Percentiles rank a stretch among this genome's conserved stretches.
phyloP scores from a whole-genome alignment of 768 basidiomycete genomes.

The Boletus vermiculosoides region DNA sequence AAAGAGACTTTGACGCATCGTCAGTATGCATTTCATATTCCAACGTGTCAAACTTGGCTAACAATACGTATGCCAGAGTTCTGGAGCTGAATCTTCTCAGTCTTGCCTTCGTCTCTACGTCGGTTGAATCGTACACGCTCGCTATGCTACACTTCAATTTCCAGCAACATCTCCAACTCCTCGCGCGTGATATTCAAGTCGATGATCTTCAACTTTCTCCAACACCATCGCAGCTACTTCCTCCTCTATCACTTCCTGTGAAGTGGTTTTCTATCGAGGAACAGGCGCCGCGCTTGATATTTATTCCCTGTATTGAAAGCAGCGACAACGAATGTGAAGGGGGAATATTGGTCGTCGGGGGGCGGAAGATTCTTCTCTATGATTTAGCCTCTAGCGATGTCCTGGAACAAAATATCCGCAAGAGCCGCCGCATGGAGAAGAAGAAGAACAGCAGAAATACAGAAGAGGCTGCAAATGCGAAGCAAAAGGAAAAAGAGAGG shows the following conservation, averaged over 20 bases:
- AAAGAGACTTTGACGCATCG: constrained; percentile 63
- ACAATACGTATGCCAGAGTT: constrained; percentile 40
- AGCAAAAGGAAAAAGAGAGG: constrained; percentile 55
- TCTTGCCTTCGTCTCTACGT: constrained; percentile 53
- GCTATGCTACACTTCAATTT: constrained; percentile 71
- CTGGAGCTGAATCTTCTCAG: constrained; percentile 69
- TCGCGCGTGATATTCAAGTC: constrained; percentile 54
- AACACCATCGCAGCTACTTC: constrained; percentile 45
- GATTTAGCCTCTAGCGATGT: constrained; percentile 49
- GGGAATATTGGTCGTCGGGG: constrained; percentile 72
- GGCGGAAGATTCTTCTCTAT: constrained; percentile 60
- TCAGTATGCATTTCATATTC: constrained; percentile 37
- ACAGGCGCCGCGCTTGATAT: constrained; percentile 40
- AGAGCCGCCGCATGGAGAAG: constrained; percentile 50
- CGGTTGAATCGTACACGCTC: constrained; percentile 46
- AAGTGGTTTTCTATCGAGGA: constrained; percentile 44
- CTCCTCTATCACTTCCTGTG: constrained; percentile 51
- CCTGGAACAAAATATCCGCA: constrained; percentile 54
- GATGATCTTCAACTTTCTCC: constrained; percentile 49
- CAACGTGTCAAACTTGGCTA: background rate
- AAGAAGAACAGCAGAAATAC: constrained; percentile 48
- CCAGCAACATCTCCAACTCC: constrained; percentile 58
- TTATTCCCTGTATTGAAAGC: constrained; percentile 26
- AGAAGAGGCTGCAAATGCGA: constrained; percentile 45
- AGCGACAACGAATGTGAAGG: constrained; percentile 45